Evolutionary conservation across 192 early-diverging fungal species (phyloP), one percentile per base, ranked within the genome.

Genomic region (Geranomyces michiganensis): DNA sequence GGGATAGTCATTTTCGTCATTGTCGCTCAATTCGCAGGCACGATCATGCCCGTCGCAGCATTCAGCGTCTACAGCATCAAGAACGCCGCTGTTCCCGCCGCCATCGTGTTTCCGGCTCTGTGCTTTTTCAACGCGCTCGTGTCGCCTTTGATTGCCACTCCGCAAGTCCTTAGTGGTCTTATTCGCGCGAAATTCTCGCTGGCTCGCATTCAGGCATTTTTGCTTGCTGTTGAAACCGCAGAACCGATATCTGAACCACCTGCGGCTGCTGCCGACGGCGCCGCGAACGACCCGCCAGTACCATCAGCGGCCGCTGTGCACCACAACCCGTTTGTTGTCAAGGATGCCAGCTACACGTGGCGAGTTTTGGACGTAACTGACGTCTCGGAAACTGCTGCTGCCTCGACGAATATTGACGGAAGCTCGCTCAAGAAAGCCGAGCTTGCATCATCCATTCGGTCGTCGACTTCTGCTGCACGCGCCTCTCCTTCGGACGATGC

Each of bases 61-160:
- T 73, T 73, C 71, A 78, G 62, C 1, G 21, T 64, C 1, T 78
- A 74, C 69, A 60, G 49, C 15, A 48, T 58, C 0, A 24, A 44
- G n/a, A 48, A 43, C 53, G 62, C 74, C 56, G 30, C 46, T 30
- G 21, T 76, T 15, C 29, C 60, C 5, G 29, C 75, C 5, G 41
- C 45, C 6, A 31, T 75, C 46, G 70, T 80, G 14, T 77, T 80
- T 56, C 76, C 79, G 19, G 53, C 76, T 43, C n/a, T 70, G 10
- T 33, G 69, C 10, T 65, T 77, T 7, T 78, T 80, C 60, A 41
- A 21, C 17, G 58, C 56, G 26, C 55, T 80, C 15, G 56, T 71
- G 12, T 66, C 32, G 21, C 79, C 79, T 14, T 46, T 80, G 3
- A 73, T 78, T 45, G 31, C 46, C n/a, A 14, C 73, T 29, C 65